phyloP scores from a whole-genome alignment of 2,329 filamentous ascomycete genomes.

The Nigrospora sphaerica region DNA sequence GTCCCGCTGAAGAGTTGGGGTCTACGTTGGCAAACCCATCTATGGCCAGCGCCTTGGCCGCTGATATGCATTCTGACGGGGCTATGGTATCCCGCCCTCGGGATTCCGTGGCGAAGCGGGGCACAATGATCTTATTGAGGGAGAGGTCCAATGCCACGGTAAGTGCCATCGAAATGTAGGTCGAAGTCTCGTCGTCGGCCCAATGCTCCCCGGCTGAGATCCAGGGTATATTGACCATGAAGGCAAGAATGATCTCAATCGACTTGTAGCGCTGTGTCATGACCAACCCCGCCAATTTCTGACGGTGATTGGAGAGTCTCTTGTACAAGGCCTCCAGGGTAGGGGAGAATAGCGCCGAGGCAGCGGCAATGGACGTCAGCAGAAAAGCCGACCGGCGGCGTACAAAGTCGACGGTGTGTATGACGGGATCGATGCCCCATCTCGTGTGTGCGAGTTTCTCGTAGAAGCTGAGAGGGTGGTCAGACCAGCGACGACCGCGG shows the following conservation, averaged over 20 bases:
- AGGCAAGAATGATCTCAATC: conserved; percentile 66
- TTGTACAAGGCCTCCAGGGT: conserved; percentile 57
- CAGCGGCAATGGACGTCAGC: conserved; percentile 64
- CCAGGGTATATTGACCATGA: conserved; percentile 72
- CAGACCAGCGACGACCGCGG: neutral
- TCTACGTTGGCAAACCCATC: conserved; percentile 63
- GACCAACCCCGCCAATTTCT: conserved; percentile 54
- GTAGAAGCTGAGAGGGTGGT: conserved; percentile 47
- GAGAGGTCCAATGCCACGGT: conserved; percentile 64
- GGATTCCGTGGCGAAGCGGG: conserved; percentile 38
- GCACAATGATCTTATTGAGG: conserved; percentile 61
- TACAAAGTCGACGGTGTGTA: conserved; percentile 61
- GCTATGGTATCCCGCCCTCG: conserved; percentile 37
- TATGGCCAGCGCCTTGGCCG: conserved; percentile 55
- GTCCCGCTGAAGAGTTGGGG: conserved; percentile 50
- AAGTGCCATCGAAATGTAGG: conserved; percentile 62
- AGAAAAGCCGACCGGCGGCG: conserved; percentile 62
- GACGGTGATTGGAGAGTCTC: conserved; percentile 57
- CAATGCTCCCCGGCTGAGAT: conserved; percentile 62
- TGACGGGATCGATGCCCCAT: conserved; percentile 63
- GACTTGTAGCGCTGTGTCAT: conserved; percentile 57
- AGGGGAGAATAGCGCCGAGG: conserved; percentile 60
- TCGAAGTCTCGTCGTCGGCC: conserved; percentile 66
- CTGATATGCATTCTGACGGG: conserved; percentile 62
- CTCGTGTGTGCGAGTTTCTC: conserved; percentile 64